Conservation (phyloP, 192 early-diverging fungal genomes). For the Phlyctochytrium planicorne region DNA sequence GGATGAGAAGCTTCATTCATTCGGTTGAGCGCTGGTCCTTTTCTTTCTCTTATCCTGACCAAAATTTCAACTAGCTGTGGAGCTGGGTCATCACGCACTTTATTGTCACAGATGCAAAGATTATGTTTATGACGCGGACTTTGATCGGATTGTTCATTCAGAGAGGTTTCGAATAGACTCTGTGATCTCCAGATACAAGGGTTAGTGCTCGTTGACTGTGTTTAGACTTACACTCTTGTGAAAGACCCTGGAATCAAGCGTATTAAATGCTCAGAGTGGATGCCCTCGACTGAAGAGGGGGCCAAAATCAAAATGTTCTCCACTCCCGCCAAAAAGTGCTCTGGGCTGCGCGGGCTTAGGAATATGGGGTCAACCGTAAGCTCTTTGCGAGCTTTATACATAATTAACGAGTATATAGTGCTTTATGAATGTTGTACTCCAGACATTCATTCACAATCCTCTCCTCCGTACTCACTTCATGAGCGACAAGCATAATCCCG, state of each 20-base stretch:
- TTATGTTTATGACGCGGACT: slow-evolving; percentile 79
- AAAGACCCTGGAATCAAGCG: too few species aligned
- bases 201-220: slow-evolving; percentile 26
- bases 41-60: background rate
- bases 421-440: slow-evolving; percentile 93
- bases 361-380: slow-evolving; percentile 85
- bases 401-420: slow-evolving; percentile 48
- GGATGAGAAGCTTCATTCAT: slow-evolving; percentile 45
- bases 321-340: slow-evolving; percentile 29
- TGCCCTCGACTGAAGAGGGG: slow-evolving; percentile 64
- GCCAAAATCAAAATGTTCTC: slow-evolving; percentile 48
- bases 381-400: background rate
- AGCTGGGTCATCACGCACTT: slow-evolving; percentile 64
- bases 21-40: slow-evolving; percentile 40
- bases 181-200: slow-evolving; percentile 49
- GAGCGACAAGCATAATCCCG: slow-evolving; percentile 80
- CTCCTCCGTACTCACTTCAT: slow-evolving; percentile 85
- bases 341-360: slow-evolving; percentile 79
- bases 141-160: slow-evolving; percentile 49
- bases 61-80: slow-evolving; percentile 57
- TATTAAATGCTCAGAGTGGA: slow-evolving; percentile 10
- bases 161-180: slow-evolving; percentile 43
- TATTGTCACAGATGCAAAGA: slow-evolving; percentile 79
- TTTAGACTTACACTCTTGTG: background rate
- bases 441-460: slow-evolving; percentile 91